A percentile compares a stretch with the other conserved stretches of the same genome.
Evolutionary conservation across 495 filamentous ascomycete genomes (phyloP).

Genomic region (Immersiella caudata): DNA sequence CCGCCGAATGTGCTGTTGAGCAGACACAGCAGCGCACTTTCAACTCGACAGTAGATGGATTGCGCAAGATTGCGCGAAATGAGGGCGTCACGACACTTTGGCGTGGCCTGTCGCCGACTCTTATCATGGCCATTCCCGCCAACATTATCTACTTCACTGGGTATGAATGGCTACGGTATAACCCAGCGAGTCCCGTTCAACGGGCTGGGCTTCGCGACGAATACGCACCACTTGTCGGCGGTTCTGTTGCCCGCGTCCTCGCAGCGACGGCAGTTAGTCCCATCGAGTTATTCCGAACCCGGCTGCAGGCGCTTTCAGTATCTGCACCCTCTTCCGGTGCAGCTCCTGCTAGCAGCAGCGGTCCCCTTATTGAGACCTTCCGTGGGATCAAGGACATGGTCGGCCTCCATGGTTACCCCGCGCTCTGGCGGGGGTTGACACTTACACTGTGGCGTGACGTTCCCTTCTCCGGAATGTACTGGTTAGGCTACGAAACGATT

Average conservation of each 20-base stretch:
- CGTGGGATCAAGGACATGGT: slow-evolving; percentile 80
- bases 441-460: slow-evolving; percentile 96
- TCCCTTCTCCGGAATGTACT: slow-evolving; percentile 95
- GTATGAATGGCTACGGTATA: slow-evolving; percentile 90
- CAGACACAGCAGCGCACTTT: slow-evolving; percentile 81
- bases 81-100: slow-evolving; percentile 87
- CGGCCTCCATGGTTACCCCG: slow-evolving; percentile 67
- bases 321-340: slow-evolving; percentile 52
- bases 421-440: slow-evolving; percentile 90
- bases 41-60: slow-evolving; percentile 86
- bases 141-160: slow-evolving; percentile 99
- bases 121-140: slow-evolving; percentile 90
- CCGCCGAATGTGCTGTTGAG: slow-evolving; percentile 81
- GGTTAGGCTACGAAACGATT: slow-evolving; percentile 92
- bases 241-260: slow-evolving; percentile 71
- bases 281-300: slow-evolving; percentile 92
- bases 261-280: slow-evolving; percentile 85
- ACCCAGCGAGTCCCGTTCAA: slow-evolving; percentile 67
- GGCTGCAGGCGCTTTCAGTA: slow-evolving; percentile 69
- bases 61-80: slow-evolving; percentile 94
- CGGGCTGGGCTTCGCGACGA: slow-evolving; percentile 57
- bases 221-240: slow-evolving; percentile 80
- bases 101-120: slow-evolving; percentile 88
- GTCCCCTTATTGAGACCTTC: slow-evolving; percentile 71
- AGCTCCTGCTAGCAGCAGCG: slow-evolving; percentile 32